A percentile compares a stretch with the other conserved stretches of the same genome.
phyloP scores from a whole-genome alignment of 176 grass and related monocot species.

The Aegilops umbellulata region DNA sequence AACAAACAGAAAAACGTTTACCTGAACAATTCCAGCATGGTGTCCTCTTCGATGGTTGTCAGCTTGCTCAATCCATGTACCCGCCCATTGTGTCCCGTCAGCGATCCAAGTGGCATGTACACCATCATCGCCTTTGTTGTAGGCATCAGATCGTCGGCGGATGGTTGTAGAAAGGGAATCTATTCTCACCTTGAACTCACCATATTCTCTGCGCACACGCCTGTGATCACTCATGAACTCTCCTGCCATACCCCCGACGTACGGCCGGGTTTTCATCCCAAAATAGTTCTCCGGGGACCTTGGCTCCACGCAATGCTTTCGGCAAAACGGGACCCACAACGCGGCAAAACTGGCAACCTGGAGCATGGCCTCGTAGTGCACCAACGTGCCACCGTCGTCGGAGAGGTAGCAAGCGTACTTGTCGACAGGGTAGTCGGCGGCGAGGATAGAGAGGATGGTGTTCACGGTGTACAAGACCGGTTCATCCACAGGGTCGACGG shows the following conservation, averaged over 20 bases:
- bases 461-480: constrained; percentile 40
- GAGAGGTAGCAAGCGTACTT: constrained; percentile 47
- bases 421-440: constrained; percentile 44
- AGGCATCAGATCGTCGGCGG: constrained; percentile 28
- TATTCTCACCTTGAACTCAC: constrained; percentile 48
- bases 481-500: constrained; percentile 40
- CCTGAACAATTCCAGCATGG: constrained; percentile 36
- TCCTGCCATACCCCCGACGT: not conserved
- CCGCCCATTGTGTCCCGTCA: constrained; percentile 39
- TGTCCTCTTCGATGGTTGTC: constrained; percentile 42
- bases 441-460: constrained; percentile 49
- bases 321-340: constrained; percentile 39
- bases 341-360: constrained; percentile 12
- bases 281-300: constrained; percentile 43
- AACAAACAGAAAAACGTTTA: not conserved
- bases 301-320: constrained; percentile 39
- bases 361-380: constrained; percentile 37
- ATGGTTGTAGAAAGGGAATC: constrained; percentile 27
- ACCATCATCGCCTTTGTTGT: not conserved
- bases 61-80: constrained; percentile 33
- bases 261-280: not conserved
- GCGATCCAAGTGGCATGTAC: constrained; percentile 41
- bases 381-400: constrained; percentile 27
- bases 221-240: constrained; percentile 36
- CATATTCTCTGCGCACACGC: constrained; percentile 33